Percentiles rank a stretch among this genome's conserved stretches.
Evolutionary conservation across 1,284 basidiomycete genomes (phyloP).

Genomic region (Ceratobasidium sp.): DNA sequence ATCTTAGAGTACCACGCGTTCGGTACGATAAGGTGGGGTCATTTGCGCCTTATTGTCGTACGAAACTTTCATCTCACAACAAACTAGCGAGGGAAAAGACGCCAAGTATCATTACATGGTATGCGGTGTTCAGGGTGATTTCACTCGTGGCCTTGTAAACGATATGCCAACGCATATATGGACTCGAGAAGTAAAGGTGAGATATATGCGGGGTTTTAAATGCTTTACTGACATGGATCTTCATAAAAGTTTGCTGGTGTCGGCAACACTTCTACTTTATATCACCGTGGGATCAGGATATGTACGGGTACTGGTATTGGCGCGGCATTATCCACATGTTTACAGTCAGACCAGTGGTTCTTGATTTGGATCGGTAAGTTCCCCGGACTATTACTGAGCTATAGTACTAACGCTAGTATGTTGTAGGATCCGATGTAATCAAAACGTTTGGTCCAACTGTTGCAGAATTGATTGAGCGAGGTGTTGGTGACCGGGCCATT

Average conservation of each 20-base stretch:
- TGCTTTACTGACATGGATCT: no score
- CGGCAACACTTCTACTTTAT: conserved; percentile 80
- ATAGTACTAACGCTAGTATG: no score
- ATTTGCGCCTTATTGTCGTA: not conserved
- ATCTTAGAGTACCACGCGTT: conserved; percentile 77
- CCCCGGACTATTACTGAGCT: no score
- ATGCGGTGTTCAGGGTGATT: conserved; percentile 83
- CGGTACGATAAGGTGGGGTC: conserved; percentile 65
- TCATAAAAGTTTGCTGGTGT: conserved; percentile 77
- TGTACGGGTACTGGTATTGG: conserved; percentile 85
- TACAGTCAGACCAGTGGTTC: conserved; percentile 64
- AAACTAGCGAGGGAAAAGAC: conserved; percentile 72
- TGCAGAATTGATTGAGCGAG: conserved; percentile 73
- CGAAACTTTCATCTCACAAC: not conserved
- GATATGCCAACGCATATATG: conserved; percentile 76
- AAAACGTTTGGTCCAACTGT: conserved; percentile 81
- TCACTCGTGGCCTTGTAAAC: conserved; percentile 76
- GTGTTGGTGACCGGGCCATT: conserved; percentile 75
- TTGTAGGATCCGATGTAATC: conserved; percentile 62
- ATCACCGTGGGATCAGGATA: conserved; percentile 79
- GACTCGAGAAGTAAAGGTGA: conserved; percentile 80
- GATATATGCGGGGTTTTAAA: conserved; percentile 17
- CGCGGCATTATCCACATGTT: conserved; percentile 73
- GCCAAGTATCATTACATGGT: conserved; percentile 82
- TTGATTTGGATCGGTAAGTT: conserved; percentile 74